Evolutionary conservation across 1,284 basidiomycete genomes (phyloP).

Genomic region (Melampsora larici-populina): DNA sequence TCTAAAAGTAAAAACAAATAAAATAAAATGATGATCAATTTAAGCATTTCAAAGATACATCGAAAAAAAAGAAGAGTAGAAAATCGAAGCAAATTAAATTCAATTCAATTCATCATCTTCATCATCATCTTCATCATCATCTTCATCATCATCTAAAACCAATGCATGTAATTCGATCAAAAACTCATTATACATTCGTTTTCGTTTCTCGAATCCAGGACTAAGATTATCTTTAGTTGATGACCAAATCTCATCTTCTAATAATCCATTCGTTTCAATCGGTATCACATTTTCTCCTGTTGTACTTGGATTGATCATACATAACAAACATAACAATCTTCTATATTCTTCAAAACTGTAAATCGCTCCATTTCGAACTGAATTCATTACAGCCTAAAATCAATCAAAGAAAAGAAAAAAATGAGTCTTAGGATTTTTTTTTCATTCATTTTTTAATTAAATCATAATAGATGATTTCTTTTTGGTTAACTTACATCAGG

Average conservation of each 20-base stretch:
- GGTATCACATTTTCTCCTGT: constrained; percentile 4
- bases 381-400: constrained; percentile 34
- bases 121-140: constrained; percentile 15
- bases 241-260: background rate
- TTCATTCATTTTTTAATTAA: background rate
- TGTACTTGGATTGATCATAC: constrained; percentile 15
- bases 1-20: too few species aligned
- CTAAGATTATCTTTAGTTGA: background rate
- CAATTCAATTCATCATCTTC: too few species aligned
- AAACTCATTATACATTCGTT: constrained; percentile 37
- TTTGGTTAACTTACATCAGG: constrained; percentile 31
- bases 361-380: constrained; percentile 25
- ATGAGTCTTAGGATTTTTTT: background rate
- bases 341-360: constrained; percentile 39
- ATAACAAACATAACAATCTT: constrained; percentile 30
- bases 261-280: background rate
- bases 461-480: background rate
- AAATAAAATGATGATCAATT: too few species aligned
- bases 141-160: constrained; percentile 40
- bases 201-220: constrained; percentile 30
- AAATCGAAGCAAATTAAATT: too few species aligned
- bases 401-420: background rate
- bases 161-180: constrained; percentile 40
- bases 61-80: too few species aligned
- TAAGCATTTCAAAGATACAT: too few species aligned